A percentile compares a stretch with the other conserved stretches of the same genome.
Evolutionary conservation across 129 eudicot species (phyloP).

Genomic region (Tagetes erecta): DNA sequence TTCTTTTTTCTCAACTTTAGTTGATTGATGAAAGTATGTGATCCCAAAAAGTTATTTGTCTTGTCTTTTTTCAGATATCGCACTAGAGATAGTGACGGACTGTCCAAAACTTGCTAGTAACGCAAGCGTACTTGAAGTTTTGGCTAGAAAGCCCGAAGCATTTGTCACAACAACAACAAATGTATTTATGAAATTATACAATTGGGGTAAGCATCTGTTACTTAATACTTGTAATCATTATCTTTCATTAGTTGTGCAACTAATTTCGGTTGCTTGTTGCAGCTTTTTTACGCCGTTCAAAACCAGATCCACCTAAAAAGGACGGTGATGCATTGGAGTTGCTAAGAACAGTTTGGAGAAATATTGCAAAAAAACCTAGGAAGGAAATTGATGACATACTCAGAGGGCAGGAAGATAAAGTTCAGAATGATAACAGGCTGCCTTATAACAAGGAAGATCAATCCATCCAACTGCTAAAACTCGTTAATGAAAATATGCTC

Average conservation of each 20-base stretch:
- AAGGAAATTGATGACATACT: conserved; percentile 32
- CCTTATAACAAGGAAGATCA: conserved; percentile 34
- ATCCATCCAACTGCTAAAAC: conserved; percentile 29
- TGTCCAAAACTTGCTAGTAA: conserved; percentile 22
- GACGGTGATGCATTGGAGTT: conserved; percentile 29
- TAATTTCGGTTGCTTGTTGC: background rate
- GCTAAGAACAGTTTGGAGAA: conserved; percentile 29
- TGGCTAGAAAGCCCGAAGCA: conserved; percentile 41
- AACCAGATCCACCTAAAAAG: conserved; percentile 5
- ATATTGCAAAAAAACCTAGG: conserved; percentile 23
- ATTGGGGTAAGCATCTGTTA: conserved; percentile 15
- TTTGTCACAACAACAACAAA: conserved; percentile 1
- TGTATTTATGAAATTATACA: conserved; percentile 13
- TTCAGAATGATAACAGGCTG: conserved; percentile 22
- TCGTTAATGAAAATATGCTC: conserved; percentile 17
- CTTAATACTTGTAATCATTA: background rate
- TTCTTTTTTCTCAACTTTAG: no score
- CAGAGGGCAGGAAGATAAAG: conserved; percentile 31
- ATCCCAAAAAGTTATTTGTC: no score
- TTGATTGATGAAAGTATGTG: no score
- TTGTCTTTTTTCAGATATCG: conserved; percentile 20
- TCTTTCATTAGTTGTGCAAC: background rate
- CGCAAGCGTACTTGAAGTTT: conserved; percentile 25
- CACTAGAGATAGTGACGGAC: conserved; percentile 28
- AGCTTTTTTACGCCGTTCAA: conserved; percentile 16